Evolutionary conservation across 192 early-diverging fungal species (phyloP), one percentile per base, ranked within the genome.

Genomic region (Coemansia sp.): DNA sequence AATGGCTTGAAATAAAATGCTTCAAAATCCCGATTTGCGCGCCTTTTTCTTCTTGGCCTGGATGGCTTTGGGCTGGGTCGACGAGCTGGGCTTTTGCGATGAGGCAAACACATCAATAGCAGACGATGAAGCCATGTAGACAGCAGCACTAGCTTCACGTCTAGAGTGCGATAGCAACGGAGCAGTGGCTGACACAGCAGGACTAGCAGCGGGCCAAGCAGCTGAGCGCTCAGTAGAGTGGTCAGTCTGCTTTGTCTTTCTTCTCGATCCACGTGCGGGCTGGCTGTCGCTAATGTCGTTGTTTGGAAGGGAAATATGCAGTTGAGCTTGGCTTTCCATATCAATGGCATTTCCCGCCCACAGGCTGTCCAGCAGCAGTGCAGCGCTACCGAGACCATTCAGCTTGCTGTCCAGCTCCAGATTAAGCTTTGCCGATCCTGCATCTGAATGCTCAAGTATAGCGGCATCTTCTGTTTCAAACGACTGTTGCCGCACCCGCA

Each of bases 1-100:
- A 43, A 43, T n/a, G 4, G 41, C 41, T 43, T n/a, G 41, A 11
- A 15, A n/a, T 15, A 15, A 15, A 43, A 2, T 15, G 14, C 41
- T 15, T 43, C 3, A 11, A 15, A n/a, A 15, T n/a, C 14, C 75
- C 3, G 55, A 58, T 19, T 63, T 72, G 49, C 75, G 75, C 5
- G 54, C 43, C 57, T 69, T 73, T 57, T 69, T 69, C 58, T 65
- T 71, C 59, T 69, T 79, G 38, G 58, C 27, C 61, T 55, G 29
- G 38, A 49, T 17, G 50, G 53, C 12, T 21, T n/a, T 22, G 21
- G 17, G 51, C 51, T 53, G 51, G 3, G 51, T 53, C 10, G 51
- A 53, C 22, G 51, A 27, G 2, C 24, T 24, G 51, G 23, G 23
- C 23, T 11, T 23, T 27, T 53, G 51, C 23, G 51, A 53, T 15